A percentile compares a stretch with the other conserved stretches of the same genome.
These are phyloP conservation scores for Syzygium jambos DNA, from an alignment of 345 rosid genomes.

Conservation along the genomic window DNA sequence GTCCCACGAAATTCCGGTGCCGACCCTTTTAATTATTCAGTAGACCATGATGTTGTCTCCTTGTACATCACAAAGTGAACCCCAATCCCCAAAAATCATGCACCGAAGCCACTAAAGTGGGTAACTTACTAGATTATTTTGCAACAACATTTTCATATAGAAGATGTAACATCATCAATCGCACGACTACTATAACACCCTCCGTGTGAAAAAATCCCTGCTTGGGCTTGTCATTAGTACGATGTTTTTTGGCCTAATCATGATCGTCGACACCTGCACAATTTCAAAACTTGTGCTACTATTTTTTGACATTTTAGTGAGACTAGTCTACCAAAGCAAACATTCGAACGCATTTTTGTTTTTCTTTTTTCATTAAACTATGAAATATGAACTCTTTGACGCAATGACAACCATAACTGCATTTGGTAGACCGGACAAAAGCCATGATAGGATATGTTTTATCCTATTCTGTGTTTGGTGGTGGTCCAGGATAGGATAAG, in stretches of 20 bases:
- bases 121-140: not conserved
- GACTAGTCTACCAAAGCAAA: not conserved
- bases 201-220: not conserved
- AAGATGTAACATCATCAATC: not conserved
- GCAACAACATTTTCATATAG: not conserved
- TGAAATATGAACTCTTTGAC: no score
- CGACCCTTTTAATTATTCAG: not conserved
- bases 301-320: not conserved
- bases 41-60: not conserved
- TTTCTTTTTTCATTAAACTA: not conserved
- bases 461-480: no score
- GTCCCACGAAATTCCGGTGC: not conserved
- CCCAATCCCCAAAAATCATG: not conserved
- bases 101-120: not conserved
- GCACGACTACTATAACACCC: not conserved
- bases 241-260: not conserved
- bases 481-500: no score
- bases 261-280: not conserved
- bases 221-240: not conserved
- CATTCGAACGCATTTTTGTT: not conserved
- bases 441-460: no score
- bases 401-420: no score
- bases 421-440: no score
- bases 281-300: not conserved
- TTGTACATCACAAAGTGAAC: not conserved